phyloP scores from a whole-genome alignment of 176 grass and related monocot species.

The Raddia distichophylla region DNA sequence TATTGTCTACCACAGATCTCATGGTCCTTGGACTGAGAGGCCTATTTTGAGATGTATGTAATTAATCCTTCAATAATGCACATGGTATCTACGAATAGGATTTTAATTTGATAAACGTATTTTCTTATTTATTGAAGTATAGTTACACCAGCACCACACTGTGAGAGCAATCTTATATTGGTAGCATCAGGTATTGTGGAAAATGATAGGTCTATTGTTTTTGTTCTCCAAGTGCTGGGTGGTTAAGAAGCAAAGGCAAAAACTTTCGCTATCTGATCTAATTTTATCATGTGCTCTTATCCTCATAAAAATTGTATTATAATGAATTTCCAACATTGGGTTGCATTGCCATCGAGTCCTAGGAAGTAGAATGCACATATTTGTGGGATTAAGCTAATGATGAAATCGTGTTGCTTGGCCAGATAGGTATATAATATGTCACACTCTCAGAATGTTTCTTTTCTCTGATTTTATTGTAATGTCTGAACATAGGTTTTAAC shows the following conservation, averaged over 20 bases:
- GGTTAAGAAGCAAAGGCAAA: conserved; percentile 30
- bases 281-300: not conserved
- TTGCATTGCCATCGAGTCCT: not conserved
- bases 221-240: not conserved
- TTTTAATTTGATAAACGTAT: conserved; percentile 7
- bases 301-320: not conserved
- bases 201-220: conserved; percentile 3
- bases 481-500: no score
- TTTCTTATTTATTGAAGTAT: conserved; percentile 22
- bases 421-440: no score
- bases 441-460: no score
- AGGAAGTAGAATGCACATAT: conserved; percentile 13
- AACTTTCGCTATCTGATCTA: conserved; percentile 8
- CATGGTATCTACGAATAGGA: conserved; percentile 5
- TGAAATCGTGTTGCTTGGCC: no score
- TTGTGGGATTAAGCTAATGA: no score
- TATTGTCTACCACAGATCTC: not conserved
- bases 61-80: not conserved
- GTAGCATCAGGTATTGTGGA: not conserved
- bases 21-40: not conserved
- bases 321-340: conserved; percentile 5
- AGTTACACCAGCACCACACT: not conserved
- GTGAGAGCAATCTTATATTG: conserved; percentile 2
- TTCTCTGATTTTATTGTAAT: no score
- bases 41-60: not conserved